phyloP scores from a whole-genome alignment of 306 rosid species.

The Cicer cuneatum region DNA sequence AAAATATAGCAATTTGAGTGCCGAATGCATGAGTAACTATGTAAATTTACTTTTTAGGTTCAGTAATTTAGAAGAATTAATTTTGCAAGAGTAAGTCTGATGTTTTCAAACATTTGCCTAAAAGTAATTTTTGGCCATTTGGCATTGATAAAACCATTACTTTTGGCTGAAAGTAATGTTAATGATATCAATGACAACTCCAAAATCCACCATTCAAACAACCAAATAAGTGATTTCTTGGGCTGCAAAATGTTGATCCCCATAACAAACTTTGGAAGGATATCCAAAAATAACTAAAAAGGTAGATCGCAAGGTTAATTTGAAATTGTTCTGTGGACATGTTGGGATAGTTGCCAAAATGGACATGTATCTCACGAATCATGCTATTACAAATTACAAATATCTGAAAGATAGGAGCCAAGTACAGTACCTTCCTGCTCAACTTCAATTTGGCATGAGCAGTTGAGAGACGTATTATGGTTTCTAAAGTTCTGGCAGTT shows the following conservation, averaged over 20 bases:
- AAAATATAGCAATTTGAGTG: constrained; percentile 9
- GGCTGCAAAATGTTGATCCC: not conserved
- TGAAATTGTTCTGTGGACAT: constrained; percentile 12
- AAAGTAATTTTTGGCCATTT: constrained; percentile 1
- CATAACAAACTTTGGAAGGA: not conserved
- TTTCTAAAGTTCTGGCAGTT: constrained; percentile 98
- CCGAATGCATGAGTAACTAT: not conserved
- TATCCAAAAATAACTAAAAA: constrained; percentile 3
- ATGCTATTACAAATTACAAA: constrained; percentile 15
- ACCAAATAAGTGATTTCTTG: not conserved
- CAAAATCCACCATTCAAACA: constrained; percentile 9
- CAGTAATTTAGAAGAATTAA: not conserved
- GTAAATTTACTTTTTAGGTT: not conserved
- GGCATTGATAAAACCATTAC: not conserved
- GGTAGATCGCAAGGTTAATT: constrained; percentile 1
- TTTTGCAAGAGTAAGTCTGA: not conserved
- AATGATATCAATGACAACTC: constrained; percentile 2
- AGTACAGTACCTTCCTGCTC: constrained; percentile 70
- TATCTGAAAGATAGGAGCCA: constrained; percentile 3
- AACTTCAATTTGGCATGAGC: constrained; percentile 96
- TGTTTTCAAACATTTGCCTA: constrained; percentile 1
- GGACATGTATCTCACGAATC: constrained; percentile 1
- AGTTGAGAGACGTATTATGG: constrained; percentile 96
- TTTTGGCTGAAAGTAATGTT: not conserved
- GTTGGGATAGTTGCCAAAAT: constrained; percentile 11